These are phyloP conservation scores for Lunasporangiospora selenospora DNA, from an alignment of 192 early-diverging fungal species.

Conservation along the genomic window DNA sequence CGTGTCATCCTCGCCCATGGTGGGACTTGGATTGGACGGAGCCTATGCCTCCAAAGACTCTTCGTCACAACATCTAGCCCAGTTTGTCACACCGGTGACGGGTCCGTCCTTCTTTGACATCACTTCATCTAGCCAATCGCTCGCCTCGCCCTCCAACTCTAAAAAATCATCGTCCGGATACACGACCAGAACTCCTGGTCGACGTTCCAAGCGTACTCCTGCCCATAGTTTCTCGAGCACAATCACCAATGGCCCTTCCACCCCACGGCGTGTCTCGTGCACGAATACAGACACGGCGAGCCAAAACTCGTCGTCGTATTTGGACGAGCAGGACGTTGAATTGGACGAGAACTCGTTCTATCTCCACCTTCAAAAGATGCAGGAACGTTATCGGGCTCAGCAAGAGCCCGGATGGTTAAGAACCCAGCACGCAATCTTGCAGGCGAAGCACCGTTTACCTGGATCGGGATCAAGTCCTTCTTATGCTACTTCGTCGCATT, in stretches of 20 bases:
- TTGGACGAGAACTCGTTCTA: constrained; percentile 46
- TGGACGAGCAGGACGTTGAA: constrained; percentile 38
- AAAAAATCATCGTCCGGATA: constrained; percentile 19
- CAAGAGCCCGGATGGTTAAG: constrained; percentile 42
- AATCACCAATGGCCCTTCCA: constrained; percentile 22
- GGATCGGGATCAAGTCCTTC: not conserved
- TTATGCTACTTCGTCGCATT: too few species aligned
- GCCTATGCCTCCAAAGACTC: constrained; percentile 1
- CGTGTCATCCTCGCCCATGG: not conserved
- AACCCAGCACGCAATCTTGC: constrained; percentile 35
- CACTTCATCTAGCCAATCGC: constrained; percentile 4
- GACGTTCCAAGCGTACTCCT: constrained; percentile 34
- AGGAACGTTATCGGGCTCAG: constrained; percentile 25
- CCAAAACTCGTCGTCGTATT: constrained; percentile 30
- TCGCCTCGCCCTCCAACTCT: not conserved
- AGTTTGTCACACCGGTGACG: constrained; percentile 20
- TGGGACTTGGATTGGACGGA: constrained; percentile 22
- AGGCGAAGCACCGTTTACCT: constrained; percentile 36
- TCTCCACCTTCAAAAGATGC: constrained; percentile 45
- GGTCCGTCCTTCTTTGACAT: constrained; percentile 45
- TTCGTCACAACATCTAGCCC: constrained; percentile 4
- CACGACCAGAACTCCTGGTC: constrained; percentile 31
- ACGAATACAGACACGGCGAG: constrained; percentile 16
- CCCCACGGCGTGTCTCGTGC: constrained; percentile 22
- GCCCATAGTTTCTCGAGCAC: constrained; percentile 42